Evolutionary conservation across 495 filamentous ascomycete genomes (phyloP).

Genomic region (Neurospora sp.): DNA sequence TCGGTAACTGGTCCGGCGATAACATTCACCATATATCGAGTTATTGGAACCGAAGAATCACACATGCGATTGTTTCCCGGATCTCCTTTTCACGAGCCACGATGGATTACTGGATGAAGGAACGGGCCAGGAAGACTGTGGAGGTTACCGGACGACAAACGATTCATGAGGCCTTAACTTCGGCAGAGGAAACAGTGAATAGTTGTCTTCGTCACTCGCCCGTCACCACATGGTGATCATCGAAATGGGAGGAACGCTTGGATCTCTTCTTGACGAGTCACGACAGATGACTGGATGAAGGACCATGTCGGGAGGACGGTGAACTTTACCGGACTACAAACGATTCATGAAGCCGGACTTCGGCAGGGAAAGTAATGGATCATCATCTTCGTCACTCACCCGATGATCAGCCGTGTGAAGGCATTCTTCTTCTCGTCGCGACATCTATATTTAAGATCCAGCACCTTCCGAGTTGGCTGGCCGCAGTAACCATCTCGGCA

Average conservation of each 20-base stretch:
- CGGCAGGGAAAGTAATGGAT: not conserved
- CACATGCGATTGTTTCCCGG: too few relatives aligned
- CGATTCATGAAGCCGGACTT: not conserved
- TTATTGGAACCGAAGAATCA: too few relatives aligned
- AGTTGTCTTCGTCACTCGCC: not conserved
- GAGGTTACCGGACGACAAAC: not conserved
- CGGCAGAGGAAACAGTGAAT: not conserved
- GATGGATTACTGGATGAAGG: not conserved
- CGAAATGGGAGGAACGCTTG: too few relatives aligned
- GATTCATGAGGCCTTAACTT: not conserved
- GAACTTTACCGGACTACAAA: not conserved
- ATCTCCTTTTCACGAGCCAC: not conserved
- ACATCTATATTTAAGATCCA: too few relatives aligned
- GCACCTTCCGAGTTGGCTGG: too few relatives aligned
- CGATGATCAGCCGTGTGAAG: not conserved
- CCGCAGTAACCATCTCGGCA: too few relatives aligned
- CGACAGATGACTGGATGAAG: not conserved
- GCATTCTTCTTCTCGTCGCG: not conserved
- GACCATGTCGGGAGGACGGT: not conserved
- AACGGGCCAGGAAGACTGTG: not conserved
- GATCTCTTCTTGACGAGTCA: too few relatives aligned
- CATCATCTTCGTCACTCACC: not conserved
- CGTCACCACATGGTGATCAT: too few relatives aligned
- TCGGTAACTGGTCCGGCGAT: not conserved
- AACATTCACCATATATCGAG: not conserved